phyloP scores from a whole-genome alignment of 306 rosid genomes.

The Cajanus cajan region DNA sequence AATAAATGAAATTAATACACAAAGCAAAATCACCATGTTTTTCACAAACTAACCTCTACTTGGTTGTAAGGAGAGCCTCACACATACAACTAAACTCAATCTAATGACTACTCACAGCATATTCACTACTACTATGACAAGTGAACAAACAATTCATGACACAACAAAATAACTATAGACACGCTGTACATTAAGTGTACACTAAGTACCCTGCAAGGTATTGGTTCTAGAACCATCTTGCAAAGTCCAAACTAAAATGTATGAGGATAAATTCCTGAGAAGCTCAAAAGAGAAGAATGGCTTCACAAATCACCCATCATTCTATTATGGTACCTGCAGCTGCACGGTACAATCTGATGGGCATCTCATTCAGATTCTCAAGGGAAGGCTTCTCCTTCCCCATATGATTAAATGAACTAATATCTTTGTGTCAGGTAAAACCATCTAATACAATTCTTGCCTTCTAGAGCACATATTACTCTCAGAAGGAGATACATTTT shows the following conservation, averaged over 20 bases:
- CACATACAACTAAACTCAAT: constrained; percentile 20
- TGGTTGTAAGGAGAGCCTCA: constrained; percentile 26
- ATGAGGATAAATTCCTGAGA: not conserved
- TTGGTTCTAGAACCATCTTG: constrained; percentile 32
- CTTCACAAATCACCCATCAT: constrained; percentile 25
- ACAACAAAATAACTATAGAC: constrained; percentile 12
- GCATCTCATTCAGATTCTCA: constrained; percentile 25
- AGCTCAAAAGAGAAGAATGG: constrained; percentile 19
- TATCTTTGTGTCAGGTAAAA: constrained; percentile 17
- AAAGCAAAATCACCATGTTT: constrained; percentile 28
- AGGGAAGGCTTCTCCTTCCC: constrained; percentile 1
- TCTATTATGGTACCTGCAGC: constrained; percentile 11
- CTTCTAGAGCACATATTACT: constrained; percentile 42
- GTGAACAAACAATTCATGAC: constrained; percentile 13
- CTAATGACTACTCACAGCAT: constrained; percentile 4
- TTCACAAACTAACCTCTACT: constrained; percentile 26
- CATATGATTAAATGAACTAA: not conserved
- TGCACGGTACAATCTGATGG: constrained; percentile 1
- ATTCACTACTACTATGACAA: not conserved
- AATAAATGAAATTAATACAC: not conserved
- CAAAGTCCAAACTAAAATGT: constrained; percentile 24
- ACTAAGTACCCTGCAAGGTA: constrained; percentile 19
- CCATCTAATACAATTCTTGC: constrained; percentile 55
- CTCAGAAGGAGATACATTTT: constrained; percentile 40
- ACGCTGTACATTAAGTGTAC: constrained; percentile 34